Evolutionary conservation across 805 yeast genomes (phyloP), one percentile per base, ranked within the genome.

Genomic region (Yamadazyma takamatsuzukensis): DNA sequence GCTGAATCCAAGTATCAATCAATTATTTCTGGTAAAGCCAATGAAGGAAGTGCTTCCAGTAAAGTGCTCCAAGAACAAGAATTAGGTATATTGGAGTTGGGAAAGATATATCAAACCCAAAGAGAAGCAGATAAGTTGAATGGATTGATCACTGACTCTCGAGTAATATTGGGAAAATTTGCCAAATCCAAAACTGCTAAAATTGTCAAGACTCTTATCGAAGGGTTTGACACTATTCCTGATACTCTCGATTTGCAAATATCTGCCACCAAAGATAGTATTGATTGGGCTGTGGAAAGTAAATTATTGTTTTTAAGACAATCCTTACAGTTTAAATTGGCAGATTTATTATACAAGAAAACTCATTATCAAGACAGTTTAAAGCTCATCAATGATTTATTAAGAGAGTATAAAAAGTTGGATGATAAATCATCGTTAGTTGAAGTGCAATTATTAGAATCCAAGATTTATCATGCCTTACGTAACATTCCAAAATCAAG

Each of bases 171-270:
- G 69, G 76, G 80, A 34, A 74, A 75, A 21, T 78, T 85, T 51
- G 96, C 97, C 29, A 93, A 93, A 63, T 84, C 96, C 11, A 93
- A 93, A 59, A 83, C 95, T 6, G 95, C 97, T 14, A 93, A 90
- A 57, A 83, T 90, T 35, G 80, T 90, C 45, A 82, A 81, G 49
- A 71, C 77, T 25, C 69, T 93, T 52, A 80, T 93, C 47, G 97
- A 90, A 51, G 65, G 76, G 41, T 77, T 85, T 49, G 89, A 85
- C 39, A 53, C 55, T 15, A 74, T 79, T 44, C 82, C 78, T 25
- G 68, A 69, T 43, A 72, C 81, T 4, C 58, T 80, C 29, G 88
- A 83, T 44, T 61, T 76, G 21, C 94, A 89, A 49, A 82, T 88
- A 38, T 57, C 65, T 28, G 78, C 87, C 12, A 80, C 90, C 37